phyloP scores from a whole-genome alignment of 768 basidiomycete species.

The Pilatotrama ljubarskyi region DNA sequence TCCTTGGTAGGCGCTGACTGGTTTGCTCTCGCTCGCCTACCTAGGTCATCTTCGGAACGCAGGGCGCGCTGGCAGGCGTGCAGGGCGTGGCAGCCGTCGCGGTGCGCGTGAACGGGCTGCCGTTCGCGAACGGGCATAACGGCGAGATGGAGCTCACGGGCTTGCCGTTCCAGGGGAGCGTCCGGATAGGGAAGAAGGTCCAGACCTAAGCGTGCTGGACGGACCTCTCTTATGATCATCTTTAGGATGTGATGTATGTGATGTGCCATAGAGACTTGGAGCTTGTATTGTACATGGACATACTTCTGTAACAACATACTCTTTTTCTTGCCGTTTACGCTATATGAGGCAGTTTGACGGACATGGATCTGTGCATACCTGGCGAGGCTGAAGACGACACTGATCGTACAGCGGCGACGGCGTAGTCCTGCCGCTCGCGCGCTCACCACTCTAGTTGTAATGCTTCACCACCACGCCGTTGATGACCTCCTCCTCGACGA shows the following conservation, averaged over 20 bases:
- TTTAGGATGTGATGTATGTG: no score
- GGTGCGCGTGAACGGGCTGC: conserved; percentile 60
- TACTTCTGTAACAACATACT: background rate
- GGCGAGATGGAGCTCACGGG: conserved; percentile 58
- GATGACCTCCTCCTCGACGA: conserved; percentile 56
- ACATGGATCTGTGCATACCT: no score
- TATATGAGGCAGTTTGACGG: background rate
- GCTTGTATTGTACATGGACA: conserved; percentile 1
- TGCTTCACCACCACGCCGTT: conserved; percentile 58
- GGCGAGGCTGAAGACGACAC: no score
- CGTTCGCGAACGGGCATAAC: conserved; percentile 44
- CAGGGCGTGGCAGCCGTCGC: conserved; percentile 62
- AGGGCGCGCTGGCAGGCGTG: conserved; percentile 70
- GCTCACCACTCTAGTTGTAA: conserved; percentile 41
- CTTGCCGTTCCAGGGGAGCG: conserved; percentile 67
- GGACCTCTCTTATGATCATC: background rate
- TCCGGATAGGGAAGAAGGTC: conserved; percentile 61
- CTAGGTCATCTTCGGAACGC: conserved; percentile 67
- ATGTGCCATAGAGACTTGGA: background rate
- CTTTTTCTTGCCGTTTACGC: background rate
- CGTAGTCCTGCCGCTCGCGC: background rate
- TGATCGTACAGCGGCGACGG: background rate
- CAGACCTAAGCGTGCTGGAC: conserved; percentile 10
- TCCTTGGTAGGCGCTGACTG: conserved; percentile 14
- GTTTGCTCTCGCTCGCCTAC: background rate